Evolutionary conservation across 1,284 basidiomycete species (phyloP), one percentile per base, ranked within the genome.

Genomic region (Naganishia sp.): DNA sequence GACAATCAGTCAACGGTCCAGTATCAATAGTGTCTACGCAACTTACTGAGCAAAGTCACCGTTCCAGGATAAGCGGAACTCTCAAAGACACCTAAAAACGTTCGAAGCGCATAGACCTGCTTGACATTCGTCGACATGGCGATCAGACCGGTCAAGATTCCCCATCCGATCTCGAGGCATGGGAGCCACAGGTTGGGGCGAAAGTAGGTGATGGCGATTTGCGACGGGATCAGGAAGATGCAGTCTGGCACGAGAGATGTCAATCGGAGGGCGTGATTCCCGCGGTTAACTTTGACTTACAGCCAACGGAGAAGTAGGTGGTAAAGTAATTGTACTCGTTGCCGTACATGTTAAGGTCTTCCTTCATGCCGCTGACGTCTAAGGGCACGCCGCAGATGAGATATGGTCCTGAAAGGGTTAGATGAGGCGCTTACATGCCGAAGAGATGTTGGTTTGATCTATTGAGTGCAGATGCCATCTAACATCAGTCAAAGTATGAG

Each of bases 291-390:
- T 9, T 55, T 6, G 6, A 60, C 59, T 54, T 43, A 66, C 74
- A 75, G 59, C 70, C 66, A 16, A 61, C 45, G 15, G 59, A 61
- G 15, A 61, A 52, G 25, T 61, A 61, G 6, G 75, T 77, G 23
- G 75, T 74, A 69, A 77, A 76, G 70, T 75, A 75, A 71, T 90
- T 90, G 74, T 85, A 86, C 68, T 90, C 83, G 49, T 84, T 87
- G 39, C 88, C 88, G 56, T 82, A 78, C 85, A 90, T 87, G 67
- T 83, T 72, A 42, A 91, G 82, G 53, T 90, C 88, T 76, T 90
- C 87, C 71, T 84, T 86, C 88, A 91, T 90, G 9, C 89, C 89
- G 7, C 87, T 88, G 21, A 90, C 87, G 75, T 89, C 89, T 64
- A 18, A 4, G 21, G 33, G 6, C 16, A 43, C 18, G 10, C 36